phyloP scores from a whole-genome alignment of 108 stramenopile genomes.

The Pseudonitzschia pungens region DNA sequence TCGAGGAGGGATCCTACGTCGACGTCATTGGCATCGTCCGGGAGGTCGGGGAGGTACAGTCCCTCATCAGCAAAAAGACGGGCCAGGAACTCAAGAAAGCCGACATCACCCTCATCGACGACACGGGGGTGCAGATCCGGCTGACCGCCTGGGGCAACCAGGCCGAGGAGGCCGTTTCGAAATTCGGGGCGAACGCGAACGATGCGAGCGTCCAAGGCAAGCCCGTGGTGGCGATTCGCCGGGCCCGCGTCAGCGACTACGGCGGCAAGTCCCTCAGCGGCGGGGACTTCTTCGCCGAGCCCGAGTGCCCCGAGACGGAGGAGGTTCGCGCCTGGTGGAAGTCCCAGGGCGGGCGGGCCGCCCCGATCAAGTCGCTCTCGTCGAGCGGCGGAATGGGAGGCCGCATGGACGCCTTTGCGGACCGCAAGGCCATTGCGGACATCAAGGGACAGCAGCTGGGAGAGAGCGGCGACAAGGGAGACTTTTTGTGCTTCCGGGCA shows the following conservation, averaged over 20 bases:
- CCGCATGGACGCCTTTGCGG: conserved; percentile 54
- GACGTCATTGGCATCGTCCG: conserved; percentile 92
- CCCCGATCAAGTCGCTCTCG: conserved; percentile 57
- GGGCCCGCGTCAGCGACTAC: conserved; percentile 86
- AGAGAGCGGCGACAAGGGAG: conserved; percentile 79
- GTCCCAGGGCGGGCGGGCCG: conserved; percentile 47
- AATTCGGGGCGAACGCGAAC: conserved; percentile 45
- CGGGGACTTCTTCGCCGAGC: conserved; percentile 45
- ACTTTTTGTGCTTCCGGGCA: conserved; percentile 87
- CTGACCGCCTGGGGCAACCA: conserved; percentile 88
- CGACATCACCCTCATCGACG: conserved; percentile 88
- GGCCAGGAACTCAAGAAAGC: conserved; percentile 88
- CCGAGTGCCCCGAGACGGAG: conserved; percentile 56
- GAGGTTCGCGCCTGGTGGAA: conserved; percentile 68
- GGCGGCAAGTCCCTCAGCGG: conserved; percentile 72
- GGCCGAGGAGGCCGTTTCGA: conserved; percentile 39
- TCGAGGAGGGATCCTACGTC: conserved; percentile 53
- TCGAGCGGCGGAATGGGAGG: conserved; percentile 67
- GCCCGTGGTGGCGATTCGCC: conserved; percentile 88
- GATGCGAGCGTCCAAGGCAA: not conserved
- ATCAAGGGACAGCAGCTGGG: conserved; percentile 90
- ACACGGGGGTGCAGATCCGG: conserved; percentile 84
- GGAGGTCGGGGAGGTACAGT: conserved; percentile 55
- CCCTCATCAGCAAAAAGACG: conserved; percentile 76
- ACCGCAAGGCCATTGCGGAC: conserved; percentile 70